These are phyloP conservation scores for Colletotrichum filicis DNA, from an alignment of 2,329 filamentous ascomycete genomes.

Conservation along the genomic window DNA sequence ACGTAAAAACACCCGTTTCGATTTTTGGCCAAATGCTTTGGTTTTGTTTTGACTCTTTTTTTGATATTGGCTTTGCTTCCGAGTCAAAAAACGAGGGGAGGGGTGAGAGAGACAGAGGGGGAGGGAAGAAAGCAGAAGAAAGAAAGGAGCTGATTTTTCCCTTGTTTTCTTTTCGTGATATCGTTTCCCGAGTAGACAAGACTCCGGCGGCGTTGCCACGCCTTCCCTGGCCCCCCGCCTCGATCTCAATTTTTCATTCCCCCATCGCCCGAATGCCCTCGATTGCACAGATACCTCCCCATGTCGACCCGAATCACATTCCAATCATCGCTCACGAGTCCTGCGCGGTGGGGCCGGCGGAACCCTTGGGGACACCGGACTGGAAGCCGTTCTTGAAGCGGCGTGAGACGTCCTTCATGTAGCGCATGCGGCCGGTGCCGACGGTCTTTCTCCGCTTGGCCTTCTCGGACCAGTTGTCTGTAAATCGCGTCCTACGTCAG, in stretches of 20 bases:
- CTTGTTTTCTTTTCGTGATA: constrained; percentile 20
- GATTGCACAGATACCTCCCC: constrained; percentile 33
- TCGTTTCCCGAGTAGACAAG: constrained; percentile 15
- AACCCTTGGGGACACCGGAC: constrained; percentile 85
- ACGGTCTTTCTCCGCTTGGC: constrained; percentile 99
- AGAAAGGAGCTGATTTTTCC: not conserved
- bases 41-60: constrained; percentile 35
- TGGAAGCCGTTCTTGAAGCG: constrained; percentile 99
- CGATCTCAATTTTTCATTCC: constrained; percentile 3
- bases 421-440: constrained; percentile 94
- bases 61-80: constrained; percentile 30
- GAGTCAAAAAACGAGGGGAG: constrained; percentile 21
- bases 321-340: constrained; percentile 46
- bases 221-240: not conserved
- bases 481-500: constrained; percentile 37
- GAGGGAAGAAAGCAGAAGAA: not conserved
- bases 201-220: constrained; percentile 9
- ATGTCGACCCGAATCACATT: constrained; percentile 33
- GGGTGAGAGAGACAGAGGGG: not conserved
- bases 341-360: constrained; percentile 68
- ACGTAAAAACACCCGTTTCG: constrained; percentile 19
- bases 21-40: constrained; percentile 7
- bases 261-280: constrained; percentile 24
- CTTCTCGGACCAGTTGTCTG: constrained; percentile 99
- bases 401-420: constrained; percentile 91